Percentiles rank a stretch among this genome's conserved stretches.
Evolutionary conservation across 2,329 filamentous ascomycete genomes (phyloP).

Genomic region (Curvularia eragrostidis): DNA sequence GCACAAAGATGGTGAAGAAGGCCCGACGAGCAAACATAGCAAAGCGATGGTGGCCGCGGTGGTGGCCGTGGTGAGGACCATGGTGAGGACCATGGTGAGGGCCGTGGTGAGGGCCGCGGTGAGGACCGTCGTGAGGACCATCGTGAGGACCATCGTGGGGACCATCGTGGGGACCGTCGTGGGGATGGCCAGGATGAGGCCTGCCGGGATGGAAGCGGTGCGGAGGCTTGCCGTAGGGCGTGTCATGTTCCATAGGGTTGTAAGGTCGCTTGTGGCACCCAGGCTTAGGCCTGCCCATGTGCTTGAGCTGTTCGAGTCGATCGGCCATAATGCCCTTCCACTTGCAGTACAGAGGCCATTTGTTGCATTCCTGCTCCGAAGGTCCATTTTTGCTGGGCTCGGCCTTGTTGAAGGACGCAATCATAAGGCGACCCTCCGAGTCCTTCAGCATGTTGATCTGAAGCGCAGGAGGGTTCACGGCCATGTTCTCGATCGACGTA

Average conservation of each 20-base stretch:
- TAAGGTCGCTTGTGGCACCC: constrained; percentile 45
- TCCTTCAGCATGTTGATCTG: constrained; percentile 50
- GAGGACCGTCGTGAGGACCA: constrained; percentile 30
- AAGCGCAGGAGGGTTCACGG: constrained; percentile 43
- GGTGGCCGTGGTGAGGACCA: constrained; percentile 23
- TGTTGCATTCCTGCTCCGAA: constrained; percentile 42
- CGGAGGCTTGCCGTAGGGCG: constrained; percentile 41
- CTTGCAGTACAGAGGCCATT: constrained; percentile 53
- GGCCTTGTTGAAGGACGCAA: constrained; percentile 45
- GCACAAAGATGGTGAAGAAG: constrained; percentile 68
- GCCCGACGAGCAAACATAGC: constrained; percentile 56
- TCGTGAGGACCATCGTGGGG: constrained; percentile 22
- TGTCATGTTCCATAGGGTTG: constrained; percentile 43
- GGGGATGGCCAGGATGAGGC: constrained; percentile 32
- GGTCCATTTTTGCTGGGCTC: constrained; percentile 28
- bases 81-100: constrained; percentile 28
- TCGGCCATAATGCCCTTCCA: constrained; percentile 49
- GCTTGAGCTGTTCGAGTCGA: constrained; percentile 46
- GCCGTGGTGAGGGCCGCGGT: constrained; percentile 28
- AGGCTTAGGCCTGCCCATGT: constrained; percentile 40
- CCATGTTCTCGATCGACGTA: constrained; percentile 41
- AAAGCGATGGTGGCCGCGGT: constrained; percentile 35
- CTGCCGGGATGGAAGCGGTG: constrained; percentile 43
- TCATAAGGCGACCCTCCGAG: constrained; percentile 46
- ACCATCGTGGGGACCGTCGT: no score